Evolutionary conservation across 2,329 filamentous ascomycete species (phyloP), one percentile per base, ranked within the genome.

Genomic region (Trichoderma atrobrunneum): DNA sequence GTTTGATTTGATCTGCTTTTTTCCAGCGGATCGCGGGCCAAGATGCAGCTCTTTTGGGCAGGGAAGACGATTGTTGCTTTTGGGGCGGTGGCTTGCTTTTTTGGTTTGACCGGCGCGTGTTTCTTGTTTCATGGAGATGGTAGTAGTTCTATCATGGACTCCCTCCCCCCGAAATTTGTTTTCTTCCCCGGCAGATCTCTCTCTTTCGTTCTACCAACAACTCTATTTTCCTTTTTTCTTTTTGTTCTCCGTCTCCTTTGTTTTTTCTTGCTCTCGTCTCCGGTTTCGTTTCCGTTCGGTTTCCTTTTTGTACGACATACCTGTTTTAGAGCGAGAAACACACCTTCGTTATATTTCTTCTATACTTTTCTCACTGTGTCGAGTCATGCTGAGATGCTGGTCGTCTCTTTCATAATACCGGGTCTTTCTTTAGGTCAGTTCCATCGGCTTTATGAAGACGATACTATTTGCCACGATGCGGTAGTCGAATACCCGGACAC

Each of bases 331-430:
- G 56, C 68, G 34, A 64, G 59, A 62, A 63, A 51, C 57, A 70
- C 24, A 34, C 60, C 39, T 72, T 67, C 57, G 36, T 57, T 63
- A 60, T 28, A 61, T 12, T 26, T 36, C 62, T 61, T 64, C 14
- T 30, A 28, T 60, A n/a, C 48, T 30, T 26, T n/a, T 56, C 18
- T 24, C 16, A n/a, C n/a, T 36, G 34, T 69, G 30, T 69, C 76
- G 74, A 78, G 77, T 72, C 72, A 77, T 76, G 78, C 75, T 81
- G 80, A 78, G 80, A 81, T 81, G 80, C 80, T 80, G 79, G 80
- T 56, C 73, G 74, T 75, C 74, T 75, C 73, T 69, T 21, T 66
- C 60, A 59, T 72, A 68, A 75, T 64, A 30, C 32, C 51, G 39
- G 59, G 62, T 67, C 39, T 73, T 63, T 74, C 57, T 65, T 66